Evolutionary conservation across 2,329 filamentous ascomycete species (phyloP).

Genomic region (Aspergillus aculeatus): DNA sequence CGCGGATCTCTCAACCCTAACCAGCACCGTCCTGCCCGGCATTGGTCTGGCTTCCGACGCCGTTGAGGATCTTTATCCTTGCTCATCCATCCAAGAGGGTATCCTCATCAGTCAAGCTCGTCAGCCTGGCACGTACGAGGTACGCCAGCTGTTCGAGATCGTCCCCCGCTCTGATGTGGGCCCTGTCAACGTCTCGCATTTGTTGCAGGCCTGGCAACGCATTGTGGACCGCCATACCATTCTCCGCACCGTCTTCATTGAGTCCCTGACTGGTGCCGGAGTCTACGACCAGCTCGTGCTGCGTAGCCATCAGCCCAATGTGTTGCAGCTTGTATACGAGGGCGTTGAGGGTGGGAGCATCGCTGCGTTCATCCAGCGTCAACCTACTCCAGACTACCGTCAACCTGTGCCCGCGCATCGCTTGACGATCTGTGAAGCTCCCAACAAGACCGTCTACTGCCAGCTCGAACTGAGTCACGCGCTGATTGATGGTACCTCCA

Average conservation of each 20-base stretch:
- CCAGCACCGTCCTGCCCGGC: background rate
- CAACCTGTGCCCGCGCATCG: background rate
- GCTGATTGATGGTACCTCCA: constrained; percentile 17
- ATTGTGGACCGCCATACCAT: constrained; percentile 14
- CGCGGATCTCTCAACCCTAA: background rate
- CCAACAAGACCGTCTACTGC: constrained; percentile 7
- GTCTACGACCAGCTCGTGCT: constrained; percentile 11
- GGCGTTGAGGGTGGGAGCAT: background rate
- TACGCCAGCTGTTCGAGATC: background rate
- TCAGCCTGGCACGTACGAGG: background rate
- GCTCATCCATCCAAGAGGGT: constrained; percentile 18
- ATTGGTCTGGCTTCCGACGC: background rate
- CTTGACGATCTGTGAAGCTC: background rate
- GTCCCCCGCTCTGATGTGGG: background rate
- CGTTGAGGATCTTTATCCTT: constrained; percentile 14
- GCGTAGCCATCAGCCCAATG: background rate
- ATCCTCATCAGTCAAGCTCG: constrained; percentile 15
- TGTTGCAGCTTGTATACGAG: background rate
- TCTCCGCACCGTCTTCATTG: constrained; percentile 16
- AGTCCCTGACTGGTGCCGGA: background rate
- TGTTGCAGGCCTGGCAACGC: constrained; percentile 13
- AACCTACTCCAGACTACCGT: background rate
- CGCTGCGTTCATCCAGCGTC: background rate
- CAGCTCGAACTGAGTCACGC: constrained; percentile 18
- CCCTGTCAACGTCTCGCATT: background rate